Conservation (phyloP, 139 green algal genomes). For the Yamagishiella unicocca region DNA sequence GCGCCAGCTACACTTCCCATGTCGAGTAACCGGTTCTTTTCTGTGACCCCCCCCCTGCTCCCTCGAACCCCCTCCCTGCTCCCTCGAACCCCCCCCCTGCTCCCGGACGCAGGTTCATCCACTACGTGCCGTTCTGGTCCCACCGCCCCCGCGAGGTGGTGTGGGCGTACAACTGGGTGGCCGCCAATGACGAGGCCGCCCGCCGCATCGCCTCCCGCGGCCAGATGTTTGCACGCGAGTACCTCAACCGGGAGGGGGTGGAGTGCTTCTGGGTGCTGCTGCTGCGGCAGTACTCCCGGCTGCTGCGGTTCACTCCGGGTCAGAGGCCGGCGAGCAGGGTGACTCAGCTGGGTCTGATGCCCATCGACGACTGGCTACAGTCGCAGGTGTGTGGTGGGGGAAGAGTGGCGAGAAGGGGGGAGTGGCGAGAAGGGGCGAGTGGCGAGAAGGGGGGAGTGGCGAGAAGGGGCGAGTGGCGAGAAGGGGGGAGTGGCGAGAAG, state of each 20-base stretch:
- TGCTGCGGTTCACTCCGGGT: constrained; percentile 23
- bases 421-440: not conserved
- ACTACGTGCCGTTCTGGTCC: constrained; percentile 58
- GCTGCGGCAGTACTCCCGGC: not conserved
- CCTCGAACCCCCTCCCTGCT: no score
- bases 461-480: no score
- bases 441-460: no score
- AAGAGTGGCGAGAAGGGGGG: not conserved
- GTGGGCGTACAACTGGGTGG: constrained; percentile 46
- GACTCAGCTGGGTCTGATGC: not conserved
- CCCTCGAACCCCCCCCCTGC: not conserved
- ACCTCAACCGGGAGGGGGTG: constrained; percentile 27
- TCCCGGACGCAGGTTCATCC: not conserved
- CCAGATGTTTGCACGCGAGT: not conserved
- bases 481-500: no score
- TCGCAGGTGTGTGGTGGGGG: constrained; percentile 5
- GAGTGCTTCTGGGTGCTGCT: constrained; percentile 44
- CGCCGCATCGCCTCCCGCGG: not conserved
- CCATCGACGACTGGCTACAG: not conserved
- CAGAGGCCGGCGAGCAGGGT: not conserved
- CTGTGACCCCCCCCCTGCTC: no score
- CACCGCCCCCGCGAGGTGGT: constrained; percentile 50
- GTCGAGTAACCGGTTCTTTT: no score
- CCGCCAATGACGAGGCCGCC: constrained; percentile 26
- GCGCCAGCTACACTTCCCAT: no score